phyloP scores from a whole-genome alignment of 1,139 yeast species.

The Nakaseomyces nivariensis region DNA sequence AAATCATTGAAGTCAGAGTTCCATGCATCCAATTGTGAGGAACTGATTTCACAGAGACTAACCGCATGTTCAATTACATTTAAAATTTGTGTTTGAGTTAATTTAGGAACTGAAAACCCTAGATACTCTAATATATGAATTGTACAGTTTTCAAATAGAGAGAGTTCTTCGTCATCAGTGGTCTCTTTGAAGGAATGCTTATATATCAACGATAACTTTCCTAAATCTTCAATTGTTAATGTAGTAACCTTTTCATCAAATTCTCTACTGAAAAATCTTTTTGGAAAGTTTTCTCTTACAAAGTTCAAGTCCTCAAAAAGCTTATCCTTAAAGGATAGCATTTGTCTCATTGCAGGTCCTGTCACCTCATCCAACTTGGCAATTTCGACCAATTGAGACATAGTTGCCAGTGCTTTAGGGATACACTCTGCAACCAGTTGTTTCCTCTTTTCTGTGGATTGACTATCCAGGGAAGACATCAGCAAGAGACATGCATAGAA shows the following conservation, averaged over 20 bases:
- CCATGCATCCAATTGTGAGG: slow-evolving; percentile 32
- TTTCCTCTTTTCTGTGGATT: slow-evolving; percentile 13
- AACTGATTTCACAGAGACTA: slow-evolving; percentile 21
- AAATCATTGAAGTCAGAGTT: slow-evolving; percentile 52
- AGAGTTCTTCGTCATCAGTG: slow-evolving; percentile 8
- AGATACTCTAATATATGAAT: slow-evolving; percentile 28
- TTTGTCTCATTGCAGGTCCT: slow-evolving; percentile 3
- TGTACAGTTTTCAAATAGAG: slow-evolving; percentile 26
- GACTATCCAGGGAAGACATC: slow-evolving; percentile 45
- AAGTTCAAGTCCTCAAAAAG: slow-evolving; percentile 25
- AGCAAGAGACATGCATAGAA: slow-evolving; percentile 45
- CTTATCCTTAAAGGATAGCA: slow-evolving; percentile 13
- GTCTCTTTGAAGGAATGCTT: neutral
- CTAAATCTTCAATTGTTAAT: slow-evolving; percentile 18
- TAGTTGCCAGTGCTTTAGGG: slow-evolving; percentile 11
- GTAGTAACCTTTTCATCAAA: slow-evolving; percentile 9
- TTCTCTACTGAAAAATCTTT: slow-evolving; percentile 17
- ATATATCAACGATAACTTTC: slow-evolving; percentile 6
- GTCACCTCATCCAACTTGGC: slow-evolving; percentile 4
- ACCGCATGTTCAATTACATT: slow-evolving; percentile 12
- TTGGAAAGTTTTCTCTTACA: slow-evolving; percentile 29
- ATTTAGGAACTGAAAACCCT: slow-evolving; percentile 6
- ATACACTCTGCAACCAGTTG: slow-evolving; percentile 10
- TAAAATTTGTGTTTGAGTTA: slow-evolving; percentile 10
- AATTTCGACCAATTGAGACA: slow-evolving; percentile 11